These are phyloP conservation scores for Anthracocystis setariae DNA, from an alignment of 1,284 basidiomycete genomes.

Conservation along the genomic window DNA sequence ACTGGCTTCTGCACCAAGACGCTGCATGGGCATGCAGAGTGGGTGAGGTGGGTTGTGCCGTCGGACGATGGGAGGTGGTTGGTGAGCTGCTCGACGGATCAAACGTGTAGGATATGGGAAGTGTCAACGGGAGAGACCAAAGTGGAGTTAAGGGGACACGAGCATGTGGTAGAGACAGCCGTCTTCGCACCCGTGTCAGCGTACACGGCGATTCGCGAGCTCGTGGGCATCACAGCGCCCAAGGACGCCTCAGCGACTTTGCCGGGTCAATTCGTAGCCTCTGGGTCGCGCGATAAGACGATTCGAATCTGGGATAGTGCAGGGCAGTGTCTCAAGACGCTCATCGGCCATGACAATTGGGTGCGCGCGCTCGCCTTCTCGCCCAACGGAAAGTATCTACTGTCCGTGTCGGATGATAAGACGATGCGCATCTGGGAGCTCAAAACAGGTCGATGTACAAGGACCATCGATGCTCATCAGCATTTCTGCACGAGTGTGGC, in stretches of 20 bases:
- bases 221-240: slow-evolving; percentile 74
- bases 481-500: slow-evolving; percentile 76
- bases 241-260: slow-evolving; percentile 67
- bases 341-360: slow-evolving; percentile 69
- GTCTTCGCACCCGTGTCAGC: slow-evolving; percentile 81
- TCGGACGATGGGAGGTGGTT: slow-evolving; percentile 80
- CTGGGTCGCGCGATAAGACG: slow-evolving; percentile 86
- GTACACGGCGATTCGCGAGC: slow-evolving; percentile 80
- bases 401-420: slow-evolving; percentile 90
- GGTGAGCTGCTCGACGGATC: slow-evolving; percentile 83
- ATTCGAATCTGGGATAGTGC: slow-evolving; percentile 86
- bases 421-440: slow-evolving; percentile 90
- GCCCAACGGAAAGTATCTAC: slow-evolving; percentile 77
- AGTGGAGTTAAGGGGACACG: slow-evolving; percentile 84
- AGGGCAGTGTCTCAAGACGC: slow-evolving; percentile 78
- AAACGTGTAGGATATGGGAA: slow-evolving; percentile 87
- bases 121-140: slow-evolving; percentile 80
- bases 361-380: slow-evolving; percentile 58
- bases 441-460: slow-evolving; percentile 79
- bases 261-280: slow-evolving; percentile 76
- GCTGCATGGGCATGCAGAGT: slow-evolving; percentile 74
- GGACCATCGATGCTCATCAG: slow-evolving; percentile 83
- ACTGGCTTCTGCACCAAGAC: slow-evolving; percentile 73
- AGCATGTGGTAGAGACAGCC: slow-evolving; percentile 84
- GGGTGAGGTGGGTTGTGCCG: slow-evolving; percentile 77